These are phyloP conservation scores for Quercus lobata DNA, from an alignment of 331 rosid genomes.

Conservation along the genomic window DNA sequence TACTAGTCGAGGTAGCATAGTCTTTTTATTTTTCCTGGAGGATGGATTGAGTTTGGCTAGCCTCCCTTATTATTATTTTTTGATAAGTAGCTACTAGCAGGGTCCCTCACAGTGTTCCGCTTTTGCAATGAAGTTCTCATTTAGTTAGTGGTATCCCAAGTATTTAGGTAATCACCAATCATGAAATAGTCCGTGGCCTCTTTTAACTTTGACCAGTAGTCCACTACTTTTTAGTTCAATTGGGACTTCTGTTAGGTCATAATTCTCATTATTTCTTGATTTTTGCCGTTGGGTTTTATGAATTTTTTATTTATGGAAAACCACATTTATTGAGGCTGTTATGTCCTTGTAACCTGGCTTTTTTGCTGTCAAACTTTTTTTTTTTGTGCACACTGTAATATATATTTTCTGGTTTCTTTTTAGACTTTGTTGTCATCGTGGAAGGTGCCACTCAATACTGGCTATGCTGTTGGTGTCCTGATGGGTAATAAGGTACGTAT, in stretches of 20 bases:
- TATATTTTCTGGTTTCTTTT: constrained; percentile 18
- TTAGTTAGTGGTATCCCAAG: background rate
- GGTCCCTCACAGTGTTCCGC: background rate
- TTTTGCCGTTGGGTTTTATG: background rate
- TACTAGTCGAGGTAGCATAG: background rate
- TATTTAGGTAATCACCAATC: background rate
- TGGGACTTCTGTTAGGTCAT: background rate
- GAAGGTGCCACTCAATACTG: constrained; percentile 55
- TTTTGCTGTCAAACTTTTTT: background rate
- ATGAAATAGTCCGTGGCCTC: background rate
- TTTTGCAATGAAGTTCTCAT: background rate
- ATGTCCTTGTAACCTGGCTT: background rate
- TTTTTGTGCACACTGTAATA: background rate
- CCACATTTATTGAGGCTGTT: background rate
- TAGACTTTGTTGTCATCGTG: constrained; percentile 74
- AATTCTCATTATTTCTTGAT: background rate
- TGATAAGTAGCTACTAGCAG: background rate
- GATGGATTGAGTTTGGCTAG: background rate
- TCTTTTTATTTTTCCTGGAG: background rate
- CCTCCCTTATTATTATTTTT: no score
- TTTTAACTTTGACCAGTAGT: background rate
- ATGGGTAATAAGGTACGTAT: constrained; percentile 70
- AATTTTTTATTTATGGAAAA: background rate
- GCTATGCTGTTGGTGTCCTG: constrained; percentile 74
- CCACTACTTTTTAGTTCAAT: background rate